Conservation (phyloP, 2,329 filamentous ascomycete species). For the Phaeosphaeria sp. region DNA sequence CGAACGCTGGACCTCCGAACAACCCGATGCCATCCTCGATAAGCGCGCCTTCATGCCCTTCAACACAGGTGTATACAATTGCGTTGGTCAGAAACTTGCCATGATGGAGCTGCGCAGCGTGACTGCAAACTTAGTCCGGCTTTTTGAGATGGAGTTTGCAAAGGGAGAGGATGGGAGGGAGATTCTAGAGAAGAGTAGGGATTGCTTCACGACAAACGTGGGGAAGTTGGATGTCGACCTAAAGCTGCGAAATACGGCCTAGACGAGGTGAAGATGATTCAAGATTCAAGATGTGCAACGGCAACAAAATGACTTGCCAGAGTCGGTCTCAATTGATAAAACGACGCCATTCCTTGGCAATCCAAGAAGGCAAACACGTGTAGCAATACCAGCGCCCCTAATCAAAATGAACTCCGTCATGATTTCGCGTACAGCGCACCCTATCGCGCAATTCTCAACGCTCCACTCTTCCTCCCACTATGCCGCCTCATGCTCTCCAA, state of each 20-base stretch:
- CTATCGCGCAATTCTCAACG: constrained; percentile 14
- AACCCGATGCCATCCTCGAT: constrained; percentile 27
- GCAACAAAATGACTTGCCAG: neutral
- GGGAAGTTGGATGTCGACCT: constrained; percentile 39
- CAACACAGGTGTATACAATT: constrained; percentile 70
- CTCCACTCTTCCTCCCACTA: constrained; percentile 25
- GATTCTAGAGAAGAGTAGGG: constrained; percentile 27
- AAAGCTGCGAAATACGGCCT: constrained; percentile 16
- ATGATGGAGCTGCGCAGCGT: constrained; percentile 70
- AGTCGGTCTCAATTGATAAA: neutral
- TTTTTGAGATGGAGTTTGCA: constrained; percentile 61
- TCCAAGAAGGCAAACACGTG: neutral
- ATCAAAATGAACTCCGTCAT: neutral
- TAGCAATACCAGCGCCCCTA: neutral
- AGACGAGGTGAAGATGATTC: neutral
- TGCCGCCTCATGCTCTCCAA: constrained; percentile 52
- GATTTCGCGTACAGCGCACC: neutral
- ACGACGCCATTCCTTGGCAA: neutral
- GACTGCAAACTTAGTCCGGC: constrained; percentile 64
- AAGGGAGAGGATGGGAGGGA: constrained; percentile 30
- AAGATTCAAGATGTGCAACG: neutral
- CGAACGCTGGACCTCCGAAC: constrained; percentile 39
- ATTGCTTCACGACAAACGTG: constrained; percentile 40
- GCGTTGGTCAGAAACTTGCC: constrained; percentile 72
- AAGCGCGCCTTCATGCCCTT: constrained; percentile 74